phyloP scores from a whole-genome alignment of 169 alveolate genomes.

The Plasmodium gonderi region DNA sequence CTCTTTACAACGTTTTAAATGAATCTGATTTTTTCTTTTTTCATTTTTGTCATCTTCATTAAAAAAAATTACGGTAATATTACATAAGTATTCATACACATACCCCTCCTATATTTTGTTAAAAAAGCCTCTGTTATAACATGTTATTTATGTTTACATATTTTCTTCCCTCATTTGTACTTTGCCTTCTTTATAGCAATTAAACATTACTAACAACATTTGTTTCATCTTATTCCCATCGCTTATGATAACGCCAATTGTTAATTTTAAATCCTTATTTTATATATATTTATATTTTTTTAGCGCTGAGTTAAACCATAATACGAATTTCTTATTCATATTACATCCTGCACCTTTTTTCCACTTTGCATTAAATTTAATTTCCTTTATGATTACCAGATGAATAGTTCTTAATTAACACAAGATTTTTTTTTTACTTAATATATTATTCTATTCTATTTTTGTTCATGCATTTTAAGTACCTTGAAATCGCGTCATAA shows the following conservation, averaged over 20 bases:
- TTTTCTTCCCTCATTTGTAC: background rate
- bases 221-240: background rate
- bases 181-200: background rate
- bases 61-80: background rate
- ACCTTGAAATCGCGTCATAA: background rate
- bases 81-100: background rate
- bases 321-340: background rate
- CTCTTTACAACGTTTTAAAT: background rate
- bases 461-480: background rate
- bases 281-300: background rate
- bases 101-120: background rate
- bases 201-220: background rate
- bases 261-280: background rate
- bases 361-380: background rate
- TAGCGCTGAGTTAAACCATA: background rate
- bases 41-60: background rate
- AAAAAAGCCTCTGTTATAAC: background rate
- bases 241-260: background rate
- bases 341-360: background rate
- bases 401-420: background rate
- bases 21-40: background rate
- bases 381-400: background rate
- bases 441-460: background rate
- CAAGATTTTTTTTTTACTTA: background rate
- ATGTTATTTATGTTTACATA: background rate